Conservation (phyloP, 345 rosid species). For the Toxicodendron radicans region DNA sequence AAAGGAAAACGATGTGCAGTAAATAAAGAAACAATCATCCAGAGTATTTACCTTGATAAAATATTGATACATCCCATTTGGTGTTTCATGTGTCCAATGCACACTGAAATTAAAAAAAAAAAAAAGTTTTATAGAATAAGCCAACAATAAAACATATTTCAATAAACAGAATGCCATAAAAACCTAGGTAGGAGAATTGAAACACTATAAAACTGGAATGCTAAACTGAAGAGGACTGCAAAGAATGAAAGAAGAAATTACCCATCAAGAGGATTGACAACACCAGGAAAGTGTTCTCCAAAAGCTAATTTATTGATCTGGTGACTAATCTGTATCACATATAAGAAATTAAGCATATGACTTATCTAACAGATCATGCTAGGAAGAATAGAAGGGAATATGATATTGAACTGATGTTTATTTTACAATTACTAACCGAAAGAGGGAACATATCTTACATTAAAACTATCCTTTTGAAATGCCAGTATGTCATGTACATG, state of each 20-base stretch:
- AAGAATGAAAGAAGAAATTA: conserved; percentile 27
- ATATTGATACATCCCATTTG: conserved; percentile 87
- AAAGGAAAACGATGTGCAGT: background rate
- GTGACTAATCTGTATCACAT: conserved; percentile 74
- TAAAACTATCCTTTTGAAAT: conserved; percentile 82
- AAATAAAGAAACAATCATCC: conserved; percentile 14
- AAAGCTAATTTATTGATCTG: conserved; percentile 74
- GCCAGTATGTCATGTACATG: conserved; percentile 86
- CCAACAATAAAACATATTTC: background rate
- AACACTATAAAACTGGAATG: conserved; percentile 9
- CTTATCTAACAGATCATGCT: background rate
- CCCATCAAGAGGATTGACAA: conserved; percentile 95
- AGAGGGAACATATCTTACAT: conserved; percentile 47
- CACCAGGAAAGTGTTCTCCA: conserved; percentile 91
- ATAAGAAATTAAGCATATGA: conserved; percentile 9
- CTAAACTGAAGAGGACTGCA: conserved; percentile 11
- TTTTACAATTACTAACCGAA: conserved; percentile 3
- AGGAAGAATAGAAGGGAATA: background rate
- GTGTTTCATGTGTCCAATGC: conserved; percentile 72
- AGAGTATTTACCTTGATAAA: conserved; percentile 72
- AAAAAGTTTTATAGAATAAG: background rate
- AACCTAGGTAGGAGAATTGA: background rate
- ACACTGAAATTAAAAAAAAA: conserved; percentile 46
- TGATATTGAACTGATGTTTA: background rate
- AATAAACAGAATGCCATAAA: conserved; percentile 8